Conservation (phyloP, 495 filamentous ascomycete species). For the Aspergillus sclerotioniger region DNA sequence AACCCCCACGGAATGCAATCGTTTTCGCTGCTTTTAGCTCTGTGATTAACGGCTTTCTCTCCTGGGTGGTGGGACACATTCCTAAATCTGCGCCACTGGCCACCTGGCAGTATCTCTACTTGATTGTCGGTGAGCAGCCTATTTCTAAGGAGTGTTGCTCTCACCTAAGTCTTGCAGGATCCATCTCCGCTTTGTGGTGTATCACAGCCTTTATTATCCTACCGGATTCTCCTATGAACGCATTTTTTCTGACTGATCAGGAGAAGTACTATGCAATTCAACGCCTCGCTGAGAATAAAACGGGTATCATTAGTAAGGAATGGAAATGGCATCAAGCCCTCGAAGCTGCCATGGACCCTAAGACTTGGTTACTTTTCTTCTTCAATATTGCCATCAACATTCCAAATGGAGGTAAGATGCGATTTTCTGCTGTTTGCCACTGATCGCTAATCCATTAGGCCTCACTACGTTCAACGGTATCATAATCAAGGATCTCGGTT, state of each 20-base stretch:
- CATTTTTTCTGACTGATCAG: slow-evolving; percentile 34
- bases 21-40: slow-evolving; percentile 30
- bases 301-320: slow-evolving; percentile 51
- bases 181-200: slow-evolving; percentile 33
- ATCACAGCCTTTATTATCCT: slow-evolving; percentile 23
- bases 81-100: slow-evolving; percentile 36
- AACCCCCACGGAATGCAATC: slow-evolving; percentile 22
- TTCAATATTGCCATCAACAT: slow-evolving; percentile 28
- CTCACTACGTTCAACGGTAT: slow-evolving; percentile 11
- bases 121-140: slow-evolving; percentile 17
- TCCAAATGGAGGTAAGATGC: slow-evolving; percentile 29
- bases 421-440: neutral
- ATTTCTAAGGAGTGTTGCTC: neutral
- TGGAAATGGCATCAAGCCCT: slow-evolving; percentile 49
- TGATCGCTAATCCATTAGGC: neutral
- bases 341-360: slow-evolving; percentile 43
- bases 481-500: slow-evolving; percentile 39
- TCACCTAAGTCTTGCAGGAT: slow-evolving; percentile 11
- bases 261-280: slow-evolving; percentile 47
- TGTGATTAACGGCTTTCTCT: slow-evolving; percentile 51
- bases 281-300: slow-evolving; percentile 49
- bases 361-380: slow-evolving; percentile 29
- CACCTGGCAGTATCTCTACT: slow-evolving; percentile 51
- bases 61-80: slow-evolving; percentile 53
- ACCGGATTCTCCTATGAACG: slow-evolving; percentile 45